Evolutionary conservation across 441 rosid genomes (phyloP).

Genomic region (Pelargonium cotyledonis): DNA sequence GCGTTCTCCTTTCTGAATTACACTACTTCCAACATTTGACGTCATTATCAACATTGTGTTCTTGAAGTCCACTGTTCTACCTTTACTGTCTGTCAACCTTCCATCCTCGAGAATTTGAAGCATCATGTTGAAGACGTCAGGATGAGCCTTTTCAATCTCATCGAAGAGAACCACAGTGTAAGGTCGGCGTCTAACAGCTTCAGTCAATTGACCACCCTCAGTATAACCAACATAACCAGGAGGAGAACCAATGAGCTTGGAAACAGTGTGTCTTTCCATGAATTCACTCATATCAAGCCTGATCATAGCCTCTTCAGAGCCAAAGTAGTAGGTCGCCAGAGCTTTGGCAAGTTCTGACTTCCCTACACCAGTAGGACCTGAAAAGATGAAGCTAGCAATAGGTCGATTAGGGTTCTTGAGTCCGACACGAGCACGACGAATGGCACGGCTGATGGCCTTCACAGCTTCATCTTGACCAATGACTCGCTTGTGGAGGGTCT

Average conservation of each 20-base stretch:
- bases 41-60: conserved; percentile 96
- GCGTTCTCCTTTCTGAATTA: conserved; percentile 91
- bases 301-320: conserved; percentile 97
- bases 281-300: conserved; percentile 98
- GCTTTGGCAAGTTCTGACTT: conserved; percentile 96
- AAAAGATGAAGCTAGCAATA: conserved; percentile 95
- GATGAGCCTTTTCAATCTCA: conserved; percentile 97
- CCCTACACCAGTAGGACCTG: conserved; percentile 99
- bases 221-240: conserved; percentile 98
- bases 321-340: conserved; percentile 87
- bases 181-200: conserved; percentile 95
- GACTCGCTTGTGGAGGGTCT: conserved; percentile 83
- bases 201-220: conserved; percentile 94
- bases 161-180: conserved; percentile 87
- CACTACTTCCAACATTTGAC: conserved; percentile 92
- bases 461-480: conserved; percentile 99
- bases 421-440: conserved; percentile 96
- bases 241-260: conserved; percentile 95
- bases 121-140: conserved; percentile 98
- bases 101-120: conserved; percentile 99
- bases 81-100: conserved; percentile 93
- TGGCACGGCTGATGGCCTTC: conserved; percentile 85
- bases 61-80: conserved; percentile 95
- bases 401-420: conserved; percentile 95
- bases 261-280: conserved; percentile 96